Conservation (phyloP, 2,329 filamentous ascomycete genomes). For the Drechslera avenae region DNA sequence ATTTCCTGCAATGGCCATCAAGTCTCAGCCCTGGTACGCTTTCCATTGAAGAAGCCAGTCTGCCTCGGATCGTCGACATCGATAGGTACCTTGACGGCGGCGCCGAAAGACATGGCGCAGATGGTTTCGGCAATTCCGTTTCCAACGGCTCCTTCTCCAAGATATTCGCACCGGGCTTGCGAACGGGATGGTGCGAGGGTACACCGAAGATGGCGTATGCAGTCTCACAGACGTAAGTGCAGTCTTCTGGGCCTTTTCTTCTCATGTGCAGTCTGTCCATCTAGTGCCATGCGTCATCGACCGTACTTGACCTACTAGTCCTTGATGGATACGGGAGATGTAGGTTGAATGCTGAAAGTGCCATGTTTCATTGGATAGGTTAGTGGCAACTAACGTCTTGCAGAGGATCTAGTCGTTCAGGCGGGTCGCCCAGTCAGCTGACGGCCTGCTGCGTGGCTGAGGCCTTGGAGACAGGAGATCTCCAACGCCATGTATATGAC, state of each 20-base stretch:
- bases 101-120: slow-evolving; percentile 51
- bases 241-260: neutral
- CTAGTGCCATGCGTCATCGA: slow-evolving; percentile 1
- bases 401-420: slow-evolving; percentile 63
- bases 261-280: neutral
- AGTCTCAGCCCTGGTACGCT: slow-evolving; percentile 32
- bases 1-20: slow-evolving; percentile 80
- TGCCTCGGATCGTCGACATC: slow-evolving; percentile 79
- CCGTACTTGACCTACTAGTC: neutral
- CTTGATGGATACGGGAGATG: neutral
- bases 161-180: slow-evolving; percentile 76
- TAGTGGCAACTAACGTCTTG: slow-evolving; percentile 28
- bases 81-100: slow-evolving; percentile 70
- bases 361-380: slow-evolving; percentile 8
- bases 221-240: slow-evolving; percentile 62
- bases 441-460: slow-evolving; percentile 62
- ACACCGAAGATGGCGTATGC: slow-evolving; percentile 65
- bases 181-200: slow-evolving; percentile 88
- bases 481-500: slow-evolving; percentile 60
- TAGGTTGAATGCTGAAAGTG: slow-evolving; percentile 1
- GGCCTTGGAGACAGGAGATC: slow-evolving; percentile 57
- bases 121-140: slow-evolving; percentile 77
- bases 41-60: slow-evolving; percentile 49
- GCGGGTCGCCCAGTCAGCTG: slow-evolving; percentile 65
- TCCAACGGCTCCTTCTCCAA: slow-evolving; percentile 94